Percentiles rank a stretch among this genome's conserved stretches.
Evolutionary conservation across 352 stramenopile genomes (phyloP).

Genomic region (Globisporangium recalcitrans): DNA sequence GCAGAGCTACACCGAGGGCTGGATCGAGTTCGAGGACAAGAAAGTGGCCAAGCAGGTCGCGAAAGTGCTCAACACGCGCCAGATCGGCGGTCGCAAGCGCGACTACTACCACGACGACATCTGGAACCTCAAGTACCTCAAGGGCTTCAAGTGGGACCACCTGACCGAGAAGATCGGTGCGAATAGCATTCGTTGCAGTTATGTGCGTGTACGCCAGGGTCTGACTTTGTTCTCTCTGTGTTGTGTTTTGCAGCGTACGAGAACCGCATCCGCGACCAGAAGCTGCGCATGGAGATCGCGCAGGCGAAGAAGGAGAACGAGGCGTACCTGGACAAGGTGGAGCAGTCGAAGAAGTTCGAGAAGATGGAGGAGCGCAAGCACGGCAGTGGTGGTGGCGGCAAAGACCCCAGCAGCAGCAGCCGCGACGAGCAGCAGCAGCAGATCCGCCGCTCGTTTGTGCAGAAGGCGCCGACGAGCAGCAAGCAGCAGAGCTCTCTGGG

Average conservation of each 20-base stretch:
- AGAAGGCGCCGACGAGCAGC: constrained; percentile 65
- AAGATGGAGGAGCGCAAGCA: constrained; percentile 83
- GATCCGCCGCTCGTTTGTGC: constrained; percentile 70
- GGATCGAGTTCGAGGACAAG: constrained; percentile 98
- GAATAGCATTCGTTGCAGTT: constrained; percentile 29
- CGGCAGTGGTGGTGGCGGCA: constrained; percentile 24
- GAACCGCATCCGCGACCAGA: constrained; percentile 83
- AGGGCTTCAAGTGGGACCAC: constrained; percentile 98
- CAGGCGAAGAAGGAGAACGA: constrained; percentile 87
- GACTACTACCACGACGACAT: constrained; percentile 97
- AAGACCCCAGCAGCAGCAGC: constrained; percentile 9
- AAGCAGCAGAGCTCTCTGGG: constrained; percentile 59
- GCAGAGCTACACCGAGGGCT: constrained; percentile 93
- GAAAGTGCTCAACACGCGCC: constrained; percentile 90
- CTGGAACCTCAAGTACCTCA: constrained; percentile 99
- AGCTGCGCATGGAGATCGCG: constrained; percentile 82
- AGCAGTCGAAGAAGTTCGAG: constrained; percentile 82
- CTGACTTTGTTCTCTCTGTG: neutral
- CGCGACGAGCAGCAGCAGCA: constrained; percentile 25
- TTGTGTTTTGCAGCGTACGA: constrained; percentile 47
- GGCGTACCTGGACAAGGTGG: constrained; percentile 80
- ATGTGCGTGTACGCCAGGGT: neutral
- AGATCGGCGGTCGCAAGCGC: constrained; percentile 91
- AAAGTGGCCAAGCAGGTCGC: constrained; percentile 93
- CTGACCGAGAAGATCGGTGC: constrained; percentile 96